These are phyloP conservation scores for Euclidium syriacum DNA, from an alignment of 345 rosid genomes.

Conservation along the genomic window DNA sequence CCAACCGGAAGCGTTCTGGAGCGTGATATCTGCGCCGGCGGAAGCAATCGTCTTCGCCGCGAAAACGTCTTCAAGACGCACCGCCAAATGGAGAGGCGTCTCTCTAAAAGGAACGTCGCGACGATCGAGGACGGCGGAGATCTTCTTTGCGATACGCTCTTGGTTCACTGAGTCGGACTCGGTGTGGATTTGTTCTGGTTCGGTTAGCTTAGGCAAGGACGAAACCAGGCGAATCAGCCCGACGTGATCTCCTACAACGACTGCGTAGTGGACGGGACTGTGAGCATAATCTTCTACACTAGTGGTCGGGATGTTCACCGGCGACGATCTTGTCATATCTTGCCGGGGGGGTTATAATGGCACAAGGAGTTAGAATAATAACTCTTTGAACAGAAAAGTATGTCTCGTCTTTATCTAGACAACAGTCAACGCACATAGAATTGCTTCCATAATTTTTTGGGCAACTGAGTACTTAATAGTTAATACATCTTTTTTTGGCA, in stretches of 20 bases:
- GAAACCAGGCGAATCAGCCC: constrained; percentile 54
- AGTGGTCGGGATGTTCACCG: constrained; percentile 34
- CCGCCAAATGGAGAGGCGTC: constrained; percentile 90
- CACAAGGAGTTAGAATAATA: constrained; percentile 33
- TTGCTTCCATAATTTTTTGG: background rate
- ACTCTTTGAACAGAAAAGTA: background rate
- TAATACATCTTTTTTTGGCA: background rate
- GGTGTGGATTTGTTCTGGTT: constrained; percentile 51
- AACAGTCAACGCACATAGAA: constrained; percentile 12
- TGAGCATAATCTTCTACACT: constrained; percentile 67
- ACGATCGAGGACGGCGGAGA: constrained; percentile 69
- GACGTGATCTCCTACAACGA: constrained; percentile 60
- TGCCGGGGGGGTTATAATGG: background rate
- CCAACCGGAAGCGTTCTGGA: constrained; percentile 87
- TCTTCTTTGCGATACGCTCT: constrained; percentile 57
- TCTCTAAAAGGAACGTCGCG: constrained; percentile 79
- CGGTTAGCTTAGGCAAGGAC: constrained; percentile 59
- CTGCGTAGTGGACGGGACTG: constrained; percentile 80
- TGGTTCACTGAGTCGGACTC: constrained; percentile 67
- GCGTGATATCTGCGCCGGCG: constrained; percentile 73
- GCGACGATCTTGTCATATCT: constrained; percentile 41
- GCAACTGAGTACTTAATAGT: background rate
- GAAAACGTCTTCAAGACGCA: constrained; percentile 52
- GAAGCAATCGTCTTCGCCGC: constrained; percentile 45
- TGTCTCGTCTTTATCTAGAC: background rate